Conservation (phyloP, 306 rosid species). For the Sicyos baderoa region DNA sequence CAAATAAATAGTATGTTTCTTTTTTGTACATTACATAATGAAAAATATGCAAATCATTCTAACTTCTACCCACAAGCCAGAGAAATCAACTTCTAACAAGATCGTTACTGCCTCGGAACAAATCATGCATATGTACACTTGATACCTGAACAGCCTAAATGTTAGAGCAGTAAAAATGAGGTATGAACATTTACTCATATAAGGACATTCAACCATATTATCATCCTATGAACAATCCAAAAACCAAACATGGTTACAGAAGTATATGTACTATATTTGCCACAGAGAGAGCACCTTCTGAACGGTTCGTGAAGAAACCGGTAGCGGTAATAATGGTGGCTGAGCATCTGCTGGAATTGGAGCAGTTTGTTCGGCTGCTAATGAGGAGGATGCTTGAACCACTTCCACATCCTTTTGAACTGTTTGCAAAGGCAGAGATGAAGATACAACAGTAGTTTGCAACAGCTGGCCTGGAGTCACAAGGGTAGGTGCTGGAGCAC, state of each 20-base stretch:
- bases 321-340: constrained; percentile 77
- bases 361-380: constrained; percentile 33
- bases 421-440: constrained; percentile 43
- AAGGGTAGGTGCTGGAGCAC: constrained; percentile 48
- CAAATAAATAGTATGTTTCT: not conserved
- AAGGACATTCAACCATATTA: not conserved
- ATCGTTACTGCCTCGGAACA: not conserved
- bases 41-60: not conserved
- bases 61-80: not conserved
- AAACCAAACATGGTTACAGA: not conserved
- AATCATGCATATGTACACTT: not conserved
- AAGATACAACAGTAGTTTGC: constrained; percentile 47
- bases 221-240: not conserved
- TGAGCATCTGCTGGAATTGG: constrained; percentile 49
- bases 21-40: not conserved
- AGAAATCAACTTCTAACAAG: not conserved
- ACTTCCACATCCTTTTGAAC: constrained; percentile 76
- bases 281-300: constrained; percentile 36
- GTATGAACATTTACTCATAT: not conserved
- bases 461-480: constrained; percentile 81
- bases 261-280: not conserved
- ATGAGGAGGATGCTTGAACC: constrained; percentile 50
- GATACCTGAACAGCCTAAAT: not conserved
- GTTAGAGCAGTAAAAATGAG: not conserved
- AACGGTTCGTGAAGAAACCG: constrained; percentile 38